Conservation (phyloP, 78 protist species). For the Isochrysis galbana region DNA sequence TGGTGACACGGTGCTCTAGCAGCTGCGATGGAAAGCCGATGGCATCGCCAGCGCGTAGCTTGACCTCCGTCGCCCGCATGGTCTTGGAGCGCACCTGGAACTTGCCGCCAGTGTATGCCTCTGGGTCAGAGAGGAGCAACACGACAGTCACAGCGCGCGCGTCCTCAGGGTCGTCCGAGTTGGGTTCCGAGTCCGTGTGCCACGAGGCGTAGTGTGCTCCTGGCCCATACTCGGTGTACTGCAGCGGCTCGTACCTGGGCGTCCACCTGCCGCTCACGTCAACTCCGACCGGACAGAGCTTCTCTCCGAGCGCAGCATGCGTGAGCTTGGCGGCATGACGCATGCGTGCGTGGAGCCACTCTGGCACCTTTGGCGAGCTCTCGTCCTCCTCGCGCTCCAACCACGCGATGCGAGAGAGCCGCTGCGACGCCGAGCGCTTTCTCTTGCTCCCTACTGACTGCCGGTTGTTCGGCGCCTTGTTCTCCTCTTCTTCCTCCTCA, state of each 20-base stretch:
- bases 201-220: background rate
- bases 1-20: background rate
- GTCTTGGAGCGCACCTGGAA: background rate
- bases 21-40: background rate
- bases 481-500: background rate
- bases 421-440: background rate
- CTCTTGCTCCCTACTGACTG: background rate
- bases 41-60: conserved; percentile 4
- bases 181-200: conserved; percentile 1
- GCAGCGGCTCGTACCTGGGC: conserved; percentile 18
- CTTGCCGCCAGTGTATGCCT: background rate
- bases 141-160: background rate
- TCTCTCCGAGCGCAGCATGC: background rate
- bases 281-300: background rate
- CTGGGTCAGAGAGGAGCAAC: background rate
- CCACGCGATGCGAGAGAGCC: background rate
- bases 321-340: background rate
- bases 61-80: background rate
- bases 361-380: background rate
- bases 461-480: background rate
- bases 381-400: background rate
- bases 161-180: background rate
- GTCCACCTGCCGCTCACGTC: background rate
- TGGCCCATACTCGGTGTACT: background rate
- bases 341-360: background rate